These are phyloP conservation scores for Elongisporangium undulatum DNA, from an alignment of 352 stramenopile species.

Conservation along the genomic window DNA sequence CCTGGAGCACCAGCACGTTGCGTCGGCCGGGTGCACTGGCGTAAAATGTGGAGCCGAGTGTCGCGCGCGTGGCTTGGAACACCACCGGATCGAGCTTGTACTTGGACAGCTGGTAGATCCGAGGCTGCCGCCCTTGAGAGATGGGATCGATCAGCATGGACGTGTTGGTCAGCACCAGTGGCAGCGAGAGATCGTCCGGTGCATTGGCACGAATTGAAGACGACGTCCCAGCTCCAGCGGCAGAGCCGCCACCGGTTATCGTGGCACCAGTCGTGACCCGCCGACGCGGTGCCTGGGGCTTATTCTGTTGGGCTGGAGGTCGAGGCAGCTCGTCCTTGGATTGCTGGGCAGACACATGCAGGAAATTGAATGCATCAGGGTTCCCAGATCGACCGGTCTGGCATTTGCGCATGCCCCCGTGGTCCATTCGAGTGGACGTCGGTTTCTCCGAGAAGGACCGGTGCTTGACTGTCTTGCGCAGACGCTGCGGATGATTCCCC, in stretches of 20 bases:
- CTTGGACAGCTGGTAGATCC: conserved; percentile 33
- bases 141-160: neutral
- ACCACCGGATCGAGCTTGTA: conserved; percentile 42
- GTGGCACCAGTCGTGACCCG: neutral
- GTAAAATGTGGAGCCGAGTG: conserved; percentile 28
- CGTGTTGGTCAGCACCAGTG: conserved; percentile 9
- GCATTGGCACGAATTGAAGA: neutral
- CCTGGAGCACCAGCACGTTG: conserved; percentile 42
- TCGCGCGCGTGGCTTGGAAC: conserved; percentile 25
- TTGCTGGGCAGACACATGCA: neutral
- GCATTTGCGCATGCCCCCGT: neutral
- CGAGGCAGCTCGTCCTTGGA: neutral
- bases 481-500: neutral
- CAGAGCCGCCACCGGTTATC: neutral
- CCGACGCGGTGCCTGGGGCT: neutral
- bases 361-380: neutral
- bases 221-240: neutral
- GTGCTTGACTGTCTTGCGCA: neutral
- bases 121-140: conserved; percentile 9
- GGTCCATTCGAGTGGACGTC: neutral
- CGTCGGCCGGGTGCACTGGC: conserved; percentile 4
- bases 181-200: neutral
- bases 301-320: neutral
- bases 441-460: neutral
- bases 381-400: neutral